These are phyloP conservation scores for Polytolypa hystricis DNA, from an alignment of 2,329 filamentous ascomycete species.

Conservation along the genomic window DNA sequence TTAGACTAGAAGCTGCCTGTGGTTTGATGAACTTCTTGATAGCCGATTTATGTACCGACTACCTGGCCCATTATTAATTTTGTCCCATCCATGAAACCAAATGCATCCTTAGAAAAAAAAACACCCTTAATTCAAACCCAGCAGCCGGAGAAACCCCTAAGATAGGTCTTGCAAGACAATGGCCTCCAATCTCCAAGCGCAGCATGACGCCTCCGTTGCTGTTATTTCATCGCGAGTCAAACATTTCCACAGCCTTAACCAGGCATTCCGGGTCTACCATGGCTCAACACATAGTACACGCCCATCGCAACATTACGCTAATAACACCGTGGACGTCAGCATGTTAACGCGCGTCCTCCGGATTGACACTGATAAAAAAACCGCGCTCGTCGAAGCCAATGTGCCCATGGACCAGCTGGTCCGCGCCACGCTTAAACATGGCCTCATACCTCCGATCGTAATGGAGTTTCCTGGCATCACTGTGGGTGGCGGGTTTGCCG, in stretches of 20 bases:
- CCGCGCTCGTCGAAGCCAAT: slow-evolving; percentile 58
- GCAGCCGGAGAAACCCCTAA: no score
- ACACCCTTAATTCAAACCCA: no score
- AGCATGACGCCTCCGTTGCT: slow-evolving; percentile 34
- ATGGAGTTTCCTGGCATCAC: slow-evolving; percentile 65
- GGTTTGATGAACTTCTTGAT: no score
- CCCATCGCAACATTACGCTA: slow-evolving; percentile 34
- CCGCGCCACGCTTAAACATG: slow-evolving; percentile 43
- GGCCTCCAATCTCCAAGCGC: slow-evolving; percentile 2
- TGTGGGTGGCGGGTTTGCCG: slow-evolving; percentile 54
- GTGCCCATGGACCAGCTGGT: slow-evolving; percentile 57
- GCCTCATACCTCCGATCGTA: slow-evolving; percentile 52
- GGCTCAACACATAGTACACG: slow-evolving; percentile 69
- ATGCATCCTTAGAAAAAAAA: no score
- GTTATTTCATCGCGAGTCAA: slow-evolving; percentile 36
- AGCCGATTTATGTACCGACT: no score
- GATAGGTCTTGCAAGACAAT: no score
- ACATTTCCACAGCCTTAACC: slow-evolving; percentile 37
- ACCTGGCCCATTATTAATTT: no score
- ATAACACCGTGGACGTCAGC: slow-evolving; percentile 15
- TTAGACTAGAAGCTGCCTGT: no score
- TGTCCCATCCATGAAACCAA: no score
- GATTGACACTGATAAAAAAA: slow-evolving; percentile 43
- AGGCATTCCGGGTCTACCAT: slow-evolving; percentile 64
- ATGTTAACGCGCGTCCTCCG: slow-evolving; percentile 44